These are phyloP conservation scores for Berkeleyomyces rouxiae DNA, from an alignment of 2,329 filamentous ascomycete species.

Conservation along the genomic window DNA sequence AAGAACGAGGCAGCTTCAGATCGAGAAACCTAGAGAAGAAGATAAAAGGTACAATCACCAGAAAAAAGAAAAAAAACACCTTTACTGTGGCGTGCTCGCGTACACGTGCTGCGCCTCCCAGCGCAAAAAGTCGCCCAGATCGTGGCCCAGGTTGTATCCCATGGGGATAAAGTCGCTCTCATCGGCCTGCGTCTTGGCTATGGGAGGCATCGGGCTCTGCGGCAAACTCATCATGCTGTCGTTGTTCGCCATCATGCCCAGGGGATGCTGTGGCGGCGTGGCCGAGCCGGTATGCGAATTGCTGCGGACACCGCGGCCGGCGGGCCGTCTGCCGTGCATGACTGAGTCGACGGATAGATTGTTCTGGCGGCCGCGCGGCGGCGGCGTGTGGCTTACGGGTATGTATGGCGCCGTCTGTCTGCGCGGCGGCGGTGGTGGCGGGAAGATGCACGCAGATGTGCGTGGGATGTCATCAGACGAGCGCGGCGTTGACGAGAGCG, in stretches of 20 bases:
- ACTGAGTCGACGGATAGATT: background rate
- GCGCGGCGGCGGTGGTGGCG: background rate
- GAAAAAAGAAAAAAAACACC: conserved; percentile 5
- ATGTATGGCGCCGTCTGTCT: conserved; percentile 6
- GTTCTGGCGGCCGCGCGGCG: background rate
- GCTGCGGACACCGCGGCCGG: background rate
- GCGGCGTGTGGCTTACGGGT: conserved; percentile 11
- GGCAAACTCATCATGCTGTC: conserved; percentile 30
- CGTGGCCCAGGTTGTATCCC: conserved; percentile 43
- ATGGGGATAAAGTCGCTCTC: conserved; percentile 30
- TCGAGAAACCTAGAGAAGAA: background rate
- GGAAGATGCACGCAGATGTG: conserved; percentile 4
- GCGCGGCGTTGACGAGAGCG: conserved; percentile 4
- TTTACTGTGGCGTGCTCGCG: conserved; percentile 18
- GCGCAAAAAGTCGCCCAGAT: conserved; percentile 39
- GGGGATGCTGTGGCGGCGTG: background rate
- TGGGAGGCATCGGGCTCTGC: conserved; percentile 32
- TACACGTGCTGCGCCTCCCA: conserved; percentile 39
- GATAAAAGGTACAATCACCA: background rate
- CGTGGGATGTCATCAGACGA: conserved; percentile 6
- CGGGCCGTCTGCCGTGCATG: background rate
- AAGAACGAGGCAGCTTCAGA: background rate
- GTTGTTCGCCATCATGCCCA: background rate
- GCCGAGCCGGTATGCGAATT: too few relatives aligned
- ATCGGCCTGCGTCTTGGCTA: conserved; percentile 27